A percentile compares a stretch with the other conserved stretches of the same genome.
Conservation (phyloP, 2,329 filamentous ascomycete species). For the Pseudogymnoascus sp. region DNA sequence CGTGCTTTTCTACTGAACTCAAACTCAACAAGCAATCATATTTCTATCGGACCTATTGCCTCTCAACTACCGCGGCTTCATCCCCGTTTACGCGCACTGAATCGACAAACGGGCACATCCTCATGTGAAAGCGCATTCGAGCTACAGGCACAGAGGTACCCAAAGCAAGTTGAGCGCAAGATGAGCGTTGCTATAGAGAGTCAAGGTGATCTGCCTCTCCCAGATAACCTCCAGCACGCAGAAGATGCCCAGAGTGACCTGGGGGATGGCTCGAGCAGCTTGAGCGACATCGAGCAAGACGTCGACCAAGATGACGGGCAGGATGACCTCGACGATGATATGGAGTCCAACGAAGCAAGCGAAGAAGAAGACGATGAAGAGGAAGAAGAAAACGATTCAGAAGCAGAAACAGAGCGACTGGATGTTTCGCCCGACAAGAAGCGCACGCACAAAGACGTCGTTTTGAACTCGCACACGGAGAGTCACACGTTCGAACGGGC, state of each 20-base stretch:
- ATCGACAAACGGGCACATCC: slow-evolving; percentile 4
- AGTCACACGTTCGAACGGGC: slow-evolving; percentile 56
- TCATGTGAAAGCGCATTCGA: slow-evolving; percentile 5
- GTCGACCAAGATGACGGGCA: slow-evolving; percentile 64
- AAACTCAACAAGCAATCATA: background rate
- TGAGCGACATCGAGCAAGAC: slow-evolving; percentile 72
- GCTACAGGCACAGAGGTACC: background rate
- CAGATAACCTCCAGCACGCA: slow-evolving; percentile 23
- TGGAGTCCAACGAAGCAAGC: slow-evolving; percentile 38
- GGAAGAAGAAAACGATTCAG: slow-evolving; percentile 61
- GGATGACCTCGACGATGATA: slow-evolving; percentile 50
- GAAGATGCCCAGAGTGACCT: slow-evolving; percentile 28
- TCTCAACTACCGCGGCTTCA: background rate
- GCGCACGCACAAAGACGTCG: slow-evolving; percentile 52
- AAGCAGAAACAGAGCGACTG: slow-evolving; percentile 90
- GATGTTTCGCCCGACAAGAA: slow-evolving; percentile 75
- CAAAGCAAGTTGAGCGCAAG: slow-evolving; percentile 17
- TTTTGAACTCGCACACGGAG: slow-evolving; percentile 49
- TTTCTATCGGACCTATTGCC: background rate
- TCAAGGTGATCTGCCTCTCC: slow-evolving; percentile 23
- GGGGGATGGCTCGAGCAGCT: slow-evolving; percentile 76
- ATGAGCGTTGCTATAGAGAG: slow-evolving; percentile 28
- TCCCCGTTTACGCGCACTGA: background rate
- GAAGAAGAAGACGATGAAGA: slow-evolving; percentile 30
- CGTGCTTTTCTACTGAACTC: background rate